Conservation (phyloP, 2,329 filamentous ascomycete genomes). For the Hypoxylon sp. region DNA sequence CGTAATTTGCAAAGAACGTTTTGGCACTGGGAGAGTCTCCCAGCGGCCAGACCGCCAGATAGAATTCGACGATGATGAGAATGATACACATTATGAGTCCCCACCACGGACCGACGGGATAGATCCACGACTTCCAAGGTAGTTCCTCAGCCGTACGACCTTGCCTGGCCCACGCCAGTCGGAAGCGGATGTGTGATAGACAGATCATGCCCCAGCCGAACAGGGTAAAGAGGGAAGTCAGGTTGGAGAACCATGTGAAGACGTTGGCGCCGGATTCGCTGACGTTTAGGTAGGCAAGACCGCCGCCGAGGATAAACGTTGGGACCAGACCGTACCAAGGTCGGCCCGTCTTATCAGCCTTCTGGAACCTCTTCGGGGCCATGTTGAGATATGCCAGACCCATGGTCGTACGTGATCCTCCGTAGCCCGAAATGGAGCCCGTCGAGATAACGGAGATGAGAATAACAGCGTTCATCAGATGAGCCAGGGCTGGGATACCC, state of each 20-base stretch:
- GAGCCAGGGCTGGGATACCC: constrained; percentile 50
- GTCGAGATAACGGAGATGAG: constrained; percentile 56
- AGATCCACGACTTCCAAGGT: constrained; percentile 55
- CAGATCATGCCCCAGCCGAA: constrained; percentile 55
- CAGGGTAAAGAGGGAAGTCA: constrained; percentile 55
- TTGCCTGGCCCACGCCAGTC: constrained; percentile 51
- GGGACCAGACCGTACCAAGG: constrained; percentile 53
- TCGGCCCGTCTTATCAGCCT: constrained; percentile 48
- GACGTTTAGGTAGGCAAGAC: constrained; percentile 54
- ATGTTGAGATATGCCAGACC: constrained; percentile 53
- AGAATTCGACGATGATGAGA: constrained; percentile 57
- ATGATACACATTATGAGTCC: constrained; percentile 54
- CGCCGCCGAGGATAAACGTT: constrained; percentile 59
- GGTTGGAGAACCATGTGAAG: constrained; percentile 57
- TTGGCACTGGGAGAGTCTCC: constrained; percentile 44
- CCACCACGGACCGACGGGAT: constrained; percentile 53
- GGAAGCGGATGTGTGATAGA: constrained; percentile 53
- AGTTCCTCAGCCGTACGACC: constrained; percentile 48
- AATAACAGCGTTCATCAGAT: constrained; percentile 59
- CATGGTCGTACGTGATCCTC: constrained; percentile 53
- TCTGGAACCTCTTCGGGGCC: constrained; percentile 49
- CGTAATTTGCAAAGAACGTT: constrained; percentile 57
- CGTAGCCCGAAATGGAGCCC: constrained; percentile 54
- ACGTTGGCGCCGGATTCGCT: constrained; percentile 51
- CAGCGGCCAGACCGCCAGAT: constrained; percentile 56